Base-by-base conservation (phyloP, 2,329 filamentous ascomycete genomes). In the Beauveria asiatica region DNA sequence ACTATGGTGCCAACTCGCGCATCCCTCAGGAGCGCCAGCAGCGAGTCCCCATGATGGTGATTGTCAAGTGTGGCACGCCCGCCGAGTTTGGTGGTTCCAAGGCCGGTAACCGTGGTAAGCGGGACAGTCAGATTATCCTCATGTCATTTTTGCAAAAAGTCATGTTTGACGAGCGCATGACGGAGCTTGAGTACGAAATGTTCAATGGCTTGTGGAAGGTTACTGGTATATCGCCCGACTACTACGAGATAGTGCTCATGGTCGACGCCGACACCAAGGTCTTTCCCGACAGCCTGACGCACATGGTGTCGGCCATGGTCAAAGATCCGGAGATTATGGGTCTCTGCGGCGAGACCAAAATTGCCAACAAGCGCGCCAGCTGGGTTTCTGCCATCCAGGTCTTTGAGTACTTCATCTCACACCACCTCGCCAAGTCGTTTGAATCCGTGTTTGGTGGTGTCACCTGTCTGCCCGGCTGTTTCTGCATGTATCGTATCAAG, bases 401-500 rank as follows among this genome's bases (percentile, higher is more conserved):
- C 30, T 99, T 99, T 70, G 94, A 99, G 79, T 97, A 97, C 78
- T 99, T 97, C 79, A 94, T 99, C 76, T 97, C 94, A 2, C 94
- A 99, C 74, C 95, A 99, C 73, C 83, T 95, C 68, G 85, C 92
- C 69, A 99, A 99, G 76, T 92, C 93, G 4, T 99, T 99, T 76
- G 94, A 99, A 75, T 97, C 92, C 1, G 89, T 97, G 65, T 99
- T 99, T 75, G 94, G 94, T 76, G 94, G 94, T 88, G 94, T 99
- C 63, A 99, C 94, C 65, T 99, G 94, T 81, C 81, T 99, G 67
- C 94, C 94, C 17, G 94, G 94, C 65, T 99, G 94, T 80, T 99
- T 99, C 86, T 97, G 92, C 82, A 99, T 99, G 95, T 99, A 99
- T 79, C 90, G 94, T 70, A 97, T 99, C 83, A 99, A 99, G 77